Conservation (phyloP, 768 basidiomycete genomes). For the Tylopilus felleus region DNA sequence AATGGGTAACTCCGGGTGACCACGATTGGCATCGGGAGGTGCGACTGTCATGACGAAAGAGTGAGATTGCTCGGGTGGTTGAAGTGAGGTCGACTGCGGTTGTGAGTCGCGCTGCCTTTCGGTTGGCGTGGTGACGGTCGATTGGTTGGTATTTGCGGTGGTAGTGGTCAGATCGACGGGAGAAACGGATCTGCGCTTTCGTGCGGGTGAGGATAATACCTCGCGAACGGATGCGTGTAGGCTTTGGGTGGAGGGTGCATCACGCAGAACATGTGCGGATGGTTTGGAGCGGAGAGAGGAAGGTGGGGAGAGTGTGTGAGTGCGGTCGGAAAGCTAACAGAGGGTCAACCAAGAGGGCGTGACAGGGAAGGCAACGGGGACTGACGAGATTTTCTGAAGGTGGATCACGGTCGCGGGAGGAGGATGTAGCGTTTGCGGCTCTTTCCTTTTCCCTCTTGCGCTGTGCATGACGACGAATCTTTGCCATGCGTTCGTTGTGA, state of each 20-base stretch:
- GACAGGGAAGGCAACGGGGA: conserved; percentile 1
- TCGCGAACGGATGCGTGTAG: conserved; percentile 14
- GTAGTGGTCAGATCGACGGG: conserved; percentile 10
- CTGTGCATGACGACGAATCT: conserved; percentile 87
- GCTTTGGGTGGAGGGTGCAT: conserved; percentile 24
- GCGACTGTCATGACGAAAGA: conserved; percentile 44
- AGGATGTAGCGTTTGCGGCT: conserved; percentile 28
- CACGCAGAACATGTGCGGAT: conserved; percentile 23
- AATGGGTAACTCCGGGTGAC: conserved; percentile 1
- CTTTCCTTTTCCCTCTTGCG: conserved; percentile 72
- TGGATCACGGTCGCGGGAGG: conserved; percentile 24
- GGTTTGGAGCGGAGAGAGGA: conserved; percentile 21
- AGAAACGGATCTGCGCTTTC: conserved; percentile 10
- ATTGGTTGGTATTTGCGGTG: not conserved
- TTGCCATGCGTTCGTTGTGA: conserved; percentile 95
- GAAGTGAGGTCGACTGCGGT: conserved; percentile 11
- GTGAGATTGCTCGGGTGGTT: conserved; percentile 30
- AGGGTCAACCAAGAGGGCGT: not conserved
- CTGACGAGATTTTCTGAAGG: conserved; percentile 44
- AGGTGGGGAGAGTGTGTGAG: conserved; percentile 1
- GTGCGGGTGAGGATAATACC: not conserved
- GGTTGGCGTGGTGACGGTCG: conserved; percentile 19
- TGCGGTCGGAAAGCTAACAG: conserved; percentile 10
- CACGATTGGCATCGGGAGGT: conserved; percentile 30
- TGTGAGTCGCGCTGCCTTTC: conserved; percentile 12